Conservation (phyloP, 2,329 filamentous ascomycete species). For the Paracamarosporium sp. region DNA sequence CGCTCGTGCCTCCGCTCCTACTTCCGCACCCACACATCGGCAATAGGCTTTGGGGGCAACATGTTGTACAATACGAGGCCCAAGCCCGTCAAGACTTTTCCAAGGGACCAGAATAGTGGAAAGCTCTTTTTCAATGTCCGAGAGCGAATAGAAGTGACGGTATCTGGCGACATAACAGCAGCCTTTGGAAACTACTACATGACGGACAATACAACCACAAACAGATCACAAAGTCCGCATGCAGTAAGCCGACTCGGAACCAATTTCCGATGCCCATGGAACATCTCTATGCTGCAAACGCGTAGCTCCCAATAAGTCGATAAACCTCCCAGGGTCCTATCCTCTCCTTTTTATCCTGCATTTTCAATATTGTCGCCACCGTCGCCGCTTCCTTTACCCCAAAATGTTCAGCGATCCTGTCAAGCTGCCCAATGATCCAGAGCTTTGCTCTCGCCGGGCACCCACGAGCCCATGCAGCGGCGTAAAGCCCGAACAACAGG, state of each 20-base stretch:
- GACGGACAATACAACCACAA: background rate
- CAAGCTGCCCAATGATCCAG: conserved; percentile 16
- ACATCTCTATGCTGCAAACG: conserved; percentile 15
- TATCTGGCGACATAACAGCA: background rate
- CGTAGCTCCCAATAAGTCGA: conserved; percentile 20
- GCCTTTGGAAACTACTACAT: background rate
- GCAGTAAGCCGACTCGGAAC: background rate
- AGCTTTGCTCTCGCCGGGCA: conserved; percentile 9
- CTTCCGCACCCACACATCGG: background rate
- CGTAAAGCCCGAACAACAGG: conserved; percentile 19
- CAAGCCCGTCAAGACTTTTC: background rate
- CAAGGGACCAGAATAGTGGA: background rate
- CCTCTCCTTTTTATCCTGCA: background rate
- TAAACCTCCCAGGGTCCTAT: conserved; percentile 21
- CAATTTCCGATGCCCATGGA: background rate
- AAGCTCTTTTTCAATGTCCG: background rate
- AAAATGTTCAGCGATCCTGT: conserved; percentile 19
- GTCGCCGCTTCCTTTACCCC: conserved; percentile 17
- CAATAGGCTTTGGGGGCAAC: background rate
- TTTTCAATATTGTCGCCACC: conserved; percentile 12
- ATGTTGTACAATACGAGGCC: background rate
- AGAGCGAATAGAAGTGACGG: background rate
- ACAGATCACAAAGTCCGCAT: background rate
- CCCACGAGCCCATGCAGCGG: conserved; percentile 14
- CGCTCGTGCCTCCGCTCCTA: background rate